phyloP scores from a whole-genome alignment of 352 stramenopile species.

The Phytophthora cryptogea region DNA sequence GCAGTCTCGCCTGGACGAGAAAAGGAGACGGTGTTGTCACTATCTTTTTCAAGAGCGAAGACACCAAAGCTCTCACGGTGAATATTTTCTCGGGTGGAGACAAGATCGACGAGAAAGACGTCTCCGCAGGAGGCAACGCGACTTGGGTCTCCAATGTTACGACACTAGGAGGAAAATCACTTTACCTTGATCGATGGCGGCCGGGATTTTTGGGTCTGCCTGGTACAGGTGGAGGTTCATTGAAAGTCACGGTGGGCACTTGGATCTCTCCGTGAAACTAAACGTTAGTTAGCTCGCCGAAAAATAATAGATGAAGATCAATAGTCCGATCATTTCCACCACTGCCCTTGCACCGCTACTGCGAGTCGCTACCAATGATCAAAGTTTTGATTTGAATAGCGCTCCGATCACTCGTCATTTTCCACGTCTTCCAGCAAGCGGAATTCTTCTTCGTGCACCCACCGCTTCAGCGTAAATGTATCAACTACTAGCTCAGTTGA shows the following conservation, averaged over 20 bases:
- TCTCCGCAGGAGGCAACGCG: constrained; percentile 9
- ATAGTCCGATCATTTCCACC: no score
- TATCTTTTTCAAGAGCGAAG: constrained; percentile 35
- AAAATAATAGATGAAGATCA: neutral
- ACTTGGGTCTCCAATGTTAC: constrained; percentile 8
- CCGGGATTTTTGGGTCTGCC: constrained; percentile 12
- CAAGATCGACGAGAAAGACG: constrained; percentile 39
- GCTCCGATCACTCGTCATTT: neutral
- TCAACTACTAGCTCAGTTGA: constrained; percentile 35
- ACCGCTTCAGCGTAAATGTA: constrained; percentile 40
- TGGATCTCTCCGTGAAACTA: constrained; percentile 10
- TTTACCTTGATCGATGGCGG: constrained; percentile 16
- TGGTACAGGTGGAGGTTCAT: constrained; percentile 10
- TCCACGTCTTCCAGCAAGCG: constrained; percentile 38
- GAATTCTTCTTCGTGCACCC: constrained; percentile 53
- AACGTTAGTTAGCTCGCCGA: constrained; percentile 16
- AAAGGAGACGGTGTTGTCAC: constrained; percentile 36
- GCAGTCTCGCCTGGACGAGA: constrained; percentile 39
- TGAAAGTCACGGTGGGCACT: constrained; percentile 18
- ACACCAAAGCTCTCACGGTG: constrained; percentile 9
- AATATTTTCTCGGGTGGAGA: constrained; percentile 15
- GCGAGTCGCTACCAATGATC: neutral
- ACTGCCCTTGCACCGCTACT: no score
- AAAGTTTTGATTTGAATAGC: no score
- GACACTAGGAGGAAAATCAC: constrained; percentile 2